Percentiles rank a stretch among this genome's conserved stretches.
These are phyloP conservation scores for Pseudozyma sp. DNA, from an alignment of 1,284 basidiomycete species.

Conservation along the genomic window DNA sequence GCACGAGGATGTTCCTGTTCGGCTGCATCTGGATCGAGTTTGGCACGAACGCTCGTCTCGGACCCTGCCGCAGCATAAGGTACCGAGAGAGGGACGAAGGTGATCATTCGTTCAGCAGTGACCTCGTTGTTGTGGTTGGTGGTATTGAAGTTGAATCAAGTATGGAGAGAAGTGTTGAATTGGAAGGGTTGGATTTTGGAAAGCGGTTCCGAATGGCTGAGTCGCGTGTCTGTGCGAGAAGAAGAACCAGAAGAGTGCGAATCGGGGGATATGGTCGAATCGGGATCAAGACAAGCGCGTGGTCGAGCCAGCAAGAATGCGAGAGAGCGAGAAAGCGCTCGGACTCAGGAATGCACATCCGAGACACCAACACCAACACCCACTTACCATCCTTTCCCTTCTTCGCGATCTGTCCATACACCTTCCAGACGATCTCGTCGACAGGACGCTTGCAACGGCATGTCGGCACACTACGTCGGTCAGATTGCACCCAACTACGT, in stretches of 20 bases:
- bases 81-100: conserved; percentile 58
- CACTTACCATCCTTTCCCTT: neutral
- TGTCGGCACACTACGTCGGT: conserved; percentile 53
- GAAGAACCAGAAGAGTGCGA: neutral
- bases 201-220: conserved; percentile 12
- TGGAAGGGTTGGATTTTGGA: conserved; percentile 5
- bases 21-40: conserved; percentile 28
- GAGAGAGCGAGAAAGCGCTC: conserved; percentile 6
- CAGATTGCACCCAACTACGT: conserved; percentile 58
- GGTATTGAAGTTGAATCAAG: neutral
- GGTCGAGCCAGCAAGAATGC: conserved; percentile 9
- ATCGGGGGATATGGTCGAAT: conserved; percentile 9
- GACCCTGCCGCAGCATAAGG: conserved; percentile 41
- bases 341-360: conserved; percentile 1
- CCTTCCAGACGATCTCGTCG: neutral
- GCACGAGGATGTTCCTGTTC: conserved; percentile 59
- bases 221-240: conserved; percentile 6
- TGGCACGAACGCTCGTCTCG: conserved; percentile 32
- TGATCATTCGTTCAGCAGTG: conserved; percentile 46
- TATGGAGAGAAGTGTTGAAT: neutral
- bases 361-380: conserved; percentile 11
- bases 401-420: neutral
- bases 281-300: conserved; percentile 15
- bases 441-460: neutral
- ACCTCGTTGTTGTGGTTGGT: neutral